These are phyloP conservation scores for Epichloe sibirici DNA, from an alignment of 2,329 filamentous ascomycete genomes.

Conservation along the genomic window DNA sequence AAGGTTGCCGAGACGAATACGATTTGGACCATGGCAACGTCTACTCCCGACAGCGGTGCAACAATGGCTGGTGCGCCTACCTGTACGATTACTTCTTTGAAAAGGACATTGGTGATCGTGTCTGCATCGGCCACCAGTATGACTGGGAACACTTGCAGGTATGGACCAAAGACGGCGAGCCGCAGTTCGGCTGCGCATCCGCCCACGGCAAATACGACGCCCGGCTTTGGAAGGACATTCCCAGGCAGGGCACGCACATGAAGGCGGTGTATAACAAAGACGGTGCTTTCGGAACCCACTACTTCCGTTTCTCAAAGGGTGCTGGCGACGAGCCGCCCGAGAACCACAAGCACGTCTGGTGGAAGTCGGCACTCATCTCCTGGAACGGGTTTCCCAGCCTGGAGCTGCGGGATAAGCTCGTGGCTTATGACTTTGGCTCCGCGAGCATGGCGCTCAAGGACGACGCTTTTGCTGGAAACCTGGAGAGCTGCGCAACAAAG, in stretches of 20 bases:
- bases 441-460: slow-evolving; percentile 8
- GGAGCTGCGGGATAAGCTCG: slow-evolving; percentile 5
- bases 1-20: slow-evolving; percentile 20
- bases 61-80: slow-evolving; percentile 31
- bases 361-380: slow-evolving; percentile 15
- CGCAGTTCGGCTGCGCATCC: slow-evolving; percentile 18
- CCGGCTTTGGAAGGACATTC: slow-evolving; percentile 10
- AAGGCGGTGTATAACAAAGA: slow-evolving; percentile 27
- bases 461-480: slow-evolving; percentile 1
- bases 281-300: slow-evolving; percentile 18
- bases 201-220: slow-evolving; percentile 21
- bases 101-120: slow-evolving; percentile 23
- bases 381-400: slow-evolving; percentile 19
- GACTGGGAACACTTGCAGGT: slow-evolving; percentile 26
- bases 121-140: slow-evolving; percentile 24
- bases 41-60: slow-evolving; percentile 30
- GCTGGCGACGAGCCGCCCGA: slow-evolving; percentile 14
- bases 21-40: slow-evolving; percentile 28
- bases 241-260: slow-evolving; percentile 18
- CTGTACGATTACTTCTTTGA: slow-evolving; percentile 36
- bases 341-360: slow-evolving; percentile 22
- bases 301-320: slow-evolving; percentile 17
- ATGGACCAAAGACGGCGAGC: slow-evolving; percentile 17
- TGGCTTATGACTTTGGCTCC: slow-evolving; percentile 8
- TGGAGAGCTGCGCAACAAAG: slow-evolving; percentile 3